phyloP scores from a whole-genome alignment of 2,329 filamentous ascomycete genomes.

The Alternaria triticina region DNA sequence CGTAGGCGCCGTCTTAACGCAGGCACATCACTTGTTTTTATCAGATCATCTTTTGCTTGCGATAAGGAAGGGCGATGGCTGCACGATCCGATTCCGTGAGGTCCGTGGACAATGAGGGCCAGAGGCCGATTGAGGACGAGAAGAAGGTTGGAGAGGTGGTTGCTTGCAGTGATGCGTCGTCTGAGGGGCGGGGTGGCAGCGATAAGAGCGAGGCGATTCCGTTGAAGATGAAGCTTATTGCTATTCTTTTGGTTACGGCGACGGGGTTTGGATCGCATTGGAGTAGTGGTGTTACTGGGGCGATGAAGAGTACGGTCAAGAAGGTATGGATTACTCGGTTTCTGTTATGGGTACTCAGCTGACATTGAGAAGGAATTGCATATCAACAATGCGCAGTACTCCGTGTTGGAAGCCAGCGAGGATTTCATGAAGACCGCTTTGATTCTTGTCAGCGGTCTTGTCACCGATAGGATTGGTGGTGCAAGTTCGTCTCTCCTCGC shows the following conservation, averaged over 20 bases:
- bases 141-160: constrained; percentile 1
- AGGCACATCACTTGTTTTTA: neutral
- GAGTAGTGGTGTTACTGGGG: constrained; percentile 66
- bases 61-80: neutral
- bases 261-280: constrained; percentile 67
- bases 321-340: constrained; percentile 46
- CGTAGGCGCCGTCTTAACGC: neutral
- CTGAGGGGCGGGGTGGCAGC: neutral
- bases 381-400: constrained; percentile 66
- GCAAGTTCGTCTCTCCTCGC: constrained; percentile 43
- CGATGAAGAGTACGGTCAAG: constrained; percentile 67
- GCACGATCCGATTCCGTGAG: neutral
- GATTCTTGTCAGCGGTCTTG: constrained; percentile 61
- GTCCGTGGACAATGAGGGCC: neutral
- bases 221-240: constrained; percentile 43
- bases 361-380: constrained; percentile 51
- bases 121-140: neutral
- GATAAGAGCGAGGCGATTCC: constrained; percentile 16
- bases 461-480: constrained; percentile 66
- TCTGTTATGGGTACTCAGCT: neutral
- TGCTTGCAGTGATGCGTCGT: constrained; percentile 12
- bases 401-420: constrained; percentile 65
- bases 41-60: neutral
- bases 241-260: constrained; percentile 59
- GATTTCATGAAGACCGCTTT: constrained; percentile 67